These are phyloP conservation scores for Melaleuca quinquenervia DNA, from an alignment of 345 rosid species.

Conservation along the genomic window DNA sequence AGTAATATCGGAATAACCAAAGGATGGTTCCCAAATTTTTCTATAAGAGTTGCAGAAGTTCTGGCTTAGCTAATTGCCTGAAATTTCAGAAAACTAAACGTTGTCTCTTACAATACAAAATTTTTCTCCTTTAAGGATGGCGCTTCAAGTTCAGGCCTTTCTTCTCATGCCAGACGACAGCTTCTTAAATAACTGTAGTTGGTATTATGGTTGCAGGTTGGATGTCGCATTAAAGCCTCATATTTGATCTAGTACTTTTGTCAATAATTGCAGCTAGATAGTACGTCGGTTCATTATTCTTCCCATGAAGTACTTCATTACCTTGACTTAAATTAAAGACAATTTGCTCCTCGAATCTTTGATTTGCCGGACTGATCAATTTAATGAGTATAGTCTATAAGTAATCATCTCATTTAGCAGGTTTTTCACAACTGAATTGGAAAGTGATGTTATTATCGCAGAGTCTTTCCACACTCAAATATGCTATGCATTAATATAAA, in stretches of 20 bases:
- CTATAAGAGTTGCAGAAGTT: not conserved
- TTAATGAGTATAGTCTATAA: not conserved
- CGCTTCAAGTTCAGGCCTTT: not conserved
- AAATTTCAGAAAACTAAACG: not conserved
- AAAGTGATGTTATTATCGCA: not conserved
- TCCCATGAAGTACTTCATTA: too few relatives aligned
- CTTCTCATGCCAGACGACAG: not conserved
- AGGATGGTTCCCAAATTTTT: not conserved
- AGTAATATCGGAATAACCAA: not conserved
- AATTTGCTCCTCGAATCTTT: not conserved
- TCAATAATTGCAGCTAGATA: not conserved
- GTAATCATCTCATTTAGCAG: not conserved
- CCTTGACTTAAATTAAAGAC: too few relatives aligned
- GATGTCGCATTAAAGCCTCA: not conserved
- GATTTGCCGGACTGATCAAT: not conserved
- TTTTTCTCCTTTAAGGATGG: not conserved
- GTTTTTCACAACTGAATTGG: not conserved
- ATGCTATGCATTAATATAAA: not conserved
- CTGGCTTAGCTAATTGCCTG: not conserved
- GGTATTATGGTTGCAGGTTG: not conserved
- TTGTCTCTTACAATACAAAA: not conserved
- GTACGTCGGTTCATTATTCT: too few relatives aligned
- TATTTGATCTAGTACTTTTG: not conserved
- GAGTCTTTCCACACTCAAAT: not conserved
- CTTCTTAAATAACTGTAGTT: not conserved